Conservation (phyloP, 2,329 filamentous ascomycete genomes). For the Paecilomyces variotii region DNA sequence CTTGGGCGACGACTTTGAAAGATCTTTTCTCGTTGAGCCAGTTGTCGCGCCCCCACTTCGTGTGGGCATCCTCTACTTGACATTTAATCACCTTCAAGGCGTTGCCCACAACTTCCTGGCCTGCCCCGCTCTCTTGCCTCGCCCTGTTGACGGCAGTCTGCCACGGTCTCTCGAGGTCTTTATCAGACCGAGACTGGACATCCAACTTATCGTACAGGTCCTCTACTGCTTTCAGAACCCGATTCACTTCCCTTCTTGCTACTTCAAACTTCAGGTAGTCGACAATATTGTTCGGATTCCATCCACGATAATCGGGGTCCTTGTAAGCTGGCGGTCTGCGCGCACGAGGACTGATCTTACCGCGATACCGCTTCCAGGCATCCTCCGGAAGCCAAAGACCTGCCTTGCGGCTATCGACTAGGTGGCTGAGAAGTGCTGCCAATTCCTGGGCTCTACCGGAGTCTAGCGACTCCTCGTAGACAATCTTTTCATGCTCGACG, state of each 20-base stretch:
- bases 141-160: conserved; percentile 15
- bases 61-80: conserved; percentile 12
- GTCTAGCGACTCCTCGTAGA: conserved; percentile 43
- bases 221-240: conserved; percentile 24
- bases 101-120: conserved; percentile 12
- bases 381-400: conserved; percentile 34
- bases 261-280: conserved; percentile 39
- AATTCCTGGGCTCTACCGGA: conserved; percentile 27
- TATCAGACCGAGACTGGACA: conserved; percentile 16
- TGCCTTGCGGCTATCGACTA: conserved; percentile 40
- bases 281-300: conserved; percentile 31
- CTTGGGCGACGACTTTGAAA: conserved; percentile 16
- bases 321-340: conserved; percentile 33
- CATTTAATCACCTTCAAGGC: conserved; percentile 12
- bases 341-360: conserved; percentile 19
- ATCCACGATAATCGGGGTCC: conserved; percentile 8
- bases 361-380: conserved; percentile 31
- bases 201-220: conserved; percentile 16
- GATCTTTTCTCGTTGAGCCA: conserved; percentile 5
- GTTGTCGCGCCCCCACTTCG: conserved; percentile 13
- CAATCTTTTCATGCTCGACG: conserved; percentile 40
- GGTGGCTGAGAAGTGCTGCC: conserved; percentile 34
- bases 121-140: conserved; percentile 8
- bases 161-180: conserved; percentile 28
- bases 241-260: conserved; percentile 21